phyloP scores from a whole-genome alignment of 495 filamentous ascomycete genomes.

The Letharia lupina region DNA sequence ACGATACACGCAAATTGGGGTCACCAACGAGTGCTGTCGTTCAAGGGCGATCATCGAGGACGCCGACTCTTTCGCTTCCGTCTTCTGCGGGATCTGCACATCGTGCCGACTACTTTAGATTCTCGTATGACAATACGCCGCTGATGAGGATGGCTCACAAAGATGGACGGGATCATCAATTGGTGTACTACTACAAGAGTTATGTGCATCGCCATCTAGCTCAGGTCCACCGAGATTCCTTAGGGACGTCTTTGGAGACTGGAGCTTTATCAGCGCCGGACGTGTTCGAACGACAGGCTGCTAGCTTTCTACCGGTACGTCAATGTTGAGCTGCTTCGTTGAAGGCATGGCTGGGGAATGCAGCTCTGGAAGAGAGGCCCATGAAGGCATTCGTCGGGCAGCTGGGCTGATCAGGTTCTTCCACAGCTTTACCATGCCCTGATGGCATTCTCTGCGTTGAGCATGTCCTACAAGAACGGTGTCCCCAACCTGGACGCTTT shows the following conservation, averaged over 20 bases:
- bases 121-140: conserved; percentile 21
- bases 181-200: conserved; percentile 24
- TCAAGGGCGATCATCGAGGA: conserved; percentile 11
- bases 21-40: conserved; percentile 10
- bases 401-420: conserved; percentile 16
- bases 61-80: conserved; percentile 9
- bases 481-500: conserved; percentile 41
- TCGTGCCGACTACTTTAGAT: conserved; percentile 17
- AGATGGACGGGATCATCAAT: conserved; percentile 19
- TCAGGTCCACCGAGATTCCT: conserved; percentile 24
- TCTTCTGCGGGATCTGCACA: conserved; percentile 10
- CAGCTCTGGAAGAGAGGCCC: background rate
- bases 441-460: conserved; percentile 51
- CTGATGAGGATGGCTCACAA: conserved; percentile 18
- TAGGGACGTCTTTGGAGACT: conserved; percentile 21
- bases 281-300: conserved; percentile 41
- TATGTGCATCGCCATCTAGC: conserved; percentile 24
- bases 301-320: conserved; percentile 45
- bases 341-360: background rate
- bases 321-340: background rate
- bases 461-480: conserved; percentile 41
- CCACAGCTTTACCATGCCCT: conserved; percentile 51
- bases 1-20: conserved; percentile 32
- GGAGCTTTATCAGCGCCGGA: conserved; percentile 29
- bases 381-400: background rate